Percentiles rank a stretch among this genome's conserved stretches.
These are phyloP conservation scores for Posidonia oceanica DNA, from an alignment of 116 monocot genomes.

Conservation along the genomic window DNA sequence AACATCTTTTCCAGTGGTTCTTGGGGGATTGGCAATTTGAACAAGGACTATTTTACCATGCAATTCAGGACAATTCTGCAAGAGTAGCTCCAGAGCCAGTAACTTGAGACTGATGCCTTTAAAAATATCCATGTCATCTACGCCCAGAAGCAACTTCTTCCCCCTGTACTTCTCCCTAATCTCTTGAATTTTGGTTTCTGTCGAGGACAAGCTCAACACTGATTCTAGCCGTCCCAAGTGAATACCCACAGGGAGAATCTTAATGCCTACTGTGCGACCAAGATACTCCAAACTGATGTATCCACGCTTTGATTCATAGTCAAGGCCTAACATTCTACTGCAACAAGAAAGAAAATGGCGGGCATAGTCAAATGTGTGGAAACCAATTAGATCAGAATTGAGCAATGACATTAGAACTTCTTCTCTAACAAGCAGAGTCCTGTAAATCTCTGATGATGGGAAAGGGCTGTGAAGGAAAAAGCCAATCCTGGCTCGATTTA, in stretches of 20 bases:
- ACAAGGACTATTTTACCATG: constrained; percentile 46
- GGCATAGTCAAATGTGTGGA: constrained; percentile 83
- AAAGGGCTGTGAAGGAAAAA: constrained; percentile 85
- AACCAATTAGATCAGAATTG: constrained; percentile 67
- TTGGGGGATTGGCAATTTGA: constrained; percentile 63
- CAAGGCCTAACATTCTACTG: constrained; percentile 53
- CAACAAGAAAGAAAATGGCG: constrained; percentile 77
- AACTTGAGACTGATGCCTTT: constrained; percentile 76
- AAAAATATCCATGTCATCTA: constrained; percentile 86
- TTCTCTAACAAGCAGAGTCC: constrained; percentile 62
- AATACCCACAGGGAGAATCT: constrained; percentile 68
- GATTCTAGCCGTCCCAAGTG: constrained; percentile 48
- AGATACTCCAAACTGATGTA: constrained; percentile 70
- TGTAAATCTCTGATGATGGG: constrained; percentile 76
- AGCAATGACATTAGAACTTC: constrained; percentile 58
- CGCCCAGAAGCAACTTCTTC: constrained; percentile 37
- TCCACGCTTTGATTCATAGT: constrained; percentile 59
- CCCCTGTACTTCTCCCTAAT: constrained; percentile 18
- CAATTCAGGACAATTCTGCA: constrained; percentile 30
- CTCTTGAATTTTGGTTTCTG: constrained; percentile 27
- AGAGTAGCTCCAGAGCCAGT: constrained; percentile 46
- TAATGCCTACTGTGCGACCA: constrained; percentile 55
- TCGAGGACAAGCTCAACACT: constrained; percentile 24
- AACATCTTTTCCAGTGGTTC: constrained; percentile 48
- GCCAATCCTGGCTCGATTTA: constrained; percentile 54